Base-by-base conservation (phyloP, 2,329 filamentous ascomycete genomes). In the Neofusicoccum laricinum region DNA sequence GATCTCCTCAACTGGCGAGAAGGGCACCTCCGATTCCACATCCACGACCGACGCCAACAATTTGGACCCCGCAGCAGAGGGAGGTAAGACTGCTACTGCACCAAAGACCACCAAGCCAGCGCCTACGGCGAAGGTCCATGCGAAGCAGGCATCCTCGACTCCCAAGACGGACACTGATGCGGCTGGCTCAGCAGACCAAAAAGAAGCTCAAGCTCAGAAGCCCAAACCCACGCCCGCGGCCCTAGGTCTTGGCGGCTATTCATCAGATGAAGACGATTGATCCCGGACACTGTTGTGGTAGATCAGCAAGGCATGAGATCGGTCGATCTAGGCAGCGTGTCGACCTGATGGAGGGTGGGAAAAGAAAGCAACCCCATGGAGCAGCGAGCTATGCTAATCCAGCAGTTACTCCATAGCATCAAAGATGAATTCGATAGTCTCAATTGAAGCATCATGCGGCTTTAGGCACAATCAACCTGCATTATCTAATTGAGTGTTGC, bases 1-100 rank as follows among this genome's bases (percentile, higher is more conserved):
- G 67, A 68, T 72, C 10, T 78, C 73, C 15, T 72, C 71, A 15
- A 68, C 66, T 7, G 69, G 55, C 45, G 49, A 64, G n/a, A 63
- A 63, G 15, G 25, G 15, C 41, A 4, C 25, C 11, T 34, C 55
- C 40, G n/a, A 45, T 30, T 6, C 40, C 6, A 15, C 15, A 8
- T 14, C 55, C n/a, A 46, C 46, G 25, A 5, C 15, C n/a, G 7
- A 12, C 6, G n/a, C 17, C 14, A 25, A 14, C 19, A 36, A 21
- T 2, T 11, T 10, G 4, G 55, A 14, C 4, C 25, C 15, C 25
- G 30, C 55, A 15, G 40, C 10, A 17, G 30, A 46, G n/a, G 25
- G 21, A 14, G 11, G 10, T 15, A 41, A 19, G 12, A 36, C 15
- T 11, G 25, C n/a, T 12, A 14, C 40, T 10, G 1, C 55, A 6